These are phyloP conservation scores for Fomitopsis palustris DNA, from an alignment of 1,284 basidiomycete genomes.

Conservation along the genomic window DNA sequence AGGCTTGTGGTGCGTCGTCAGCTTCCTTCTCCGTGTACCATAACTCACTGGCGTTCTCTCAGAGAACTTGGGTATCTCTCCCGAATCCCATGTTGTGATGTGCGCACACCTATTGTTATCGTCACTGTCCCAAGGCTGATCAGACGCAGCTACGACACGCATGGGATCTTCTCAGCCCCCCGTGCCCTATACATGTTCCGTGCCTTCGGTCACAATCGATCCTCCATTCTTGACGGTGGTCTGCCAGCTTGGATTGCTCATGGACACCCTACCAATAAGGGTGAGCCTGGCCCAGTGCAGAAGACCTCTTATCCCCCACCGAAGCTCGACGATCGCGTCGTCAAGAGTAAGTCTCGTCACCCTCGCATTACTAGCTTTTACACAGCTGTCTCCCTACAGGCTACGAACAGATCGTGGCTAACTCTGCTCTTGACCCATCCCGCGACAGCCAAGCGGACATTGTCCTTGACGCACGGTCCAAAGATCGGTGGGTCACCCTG, in stretches of 20 bases:
- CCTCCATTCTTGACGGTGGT: conserved; percentile 87
- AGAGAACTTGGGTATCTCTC: conserved; percentile 76
- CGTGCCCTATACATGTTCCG: conserved; percentile 92
- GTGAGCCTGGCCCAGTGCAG: conserved; percentile 28
- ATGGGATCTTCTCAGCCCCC: conserved; percentile 87
- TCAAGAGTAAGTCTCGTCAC: conserved; percentile 55
- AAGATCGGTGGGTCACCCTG: conserved; percentile 54
- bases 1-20: conserved; percentile 67
- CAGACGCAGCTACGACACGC: conserved; percentile 71
- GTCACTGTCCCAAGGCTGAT: conserved; percentile 5
- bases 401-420: conserved; percentile 82
- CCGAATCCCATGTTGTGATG: conserved; percentile 81
- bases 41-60: background rate
- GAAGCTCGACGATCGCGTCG: conserved; percentile 40
- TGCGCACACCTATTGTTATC: conserved; percentile 29
- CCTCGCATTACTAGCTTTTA: background rate
- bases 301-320: conserved; percentile 53
- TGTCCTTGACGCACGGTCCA: conserved; percentile 86
- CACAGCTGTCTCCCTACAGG: conserved; percentile 37
- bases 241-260: conserved; percentile 82
- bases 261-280: conserved; percentile 60
- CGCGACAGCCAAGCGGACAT: conserved; percentile 53
- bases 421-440: conserved; percentile 50
- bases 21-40: background rate
- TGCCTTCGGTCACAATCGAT: conserved; percentile 81